Evolutionary conservation across 192 early-diverging fungal genomes (phyloP), one percentile per base, ranked within the genome.

Genomic region (Mycoemilia scoparia): DNA sequence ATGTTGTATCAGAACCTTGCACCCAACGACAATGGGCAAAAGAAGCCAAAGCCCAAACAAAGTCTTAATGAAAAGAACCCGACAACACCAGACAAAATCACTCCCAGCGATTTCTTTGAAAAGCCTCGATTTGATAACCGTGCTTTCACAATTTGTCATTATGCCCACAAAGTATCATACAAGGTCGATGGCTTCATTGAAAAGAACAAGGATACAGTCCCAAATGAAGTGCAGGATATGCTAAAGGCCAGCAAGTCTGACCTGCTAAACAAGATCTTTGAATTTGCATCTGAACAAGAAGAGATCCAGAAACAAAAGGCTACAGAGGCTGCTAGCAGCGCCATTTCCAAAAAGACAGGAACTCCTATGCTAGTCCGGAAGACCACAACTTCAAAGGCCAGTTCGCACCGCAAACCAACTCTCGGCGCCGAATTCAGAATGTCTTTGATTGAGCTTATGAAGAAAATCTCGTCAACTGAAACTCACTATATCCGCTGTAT

Each of bases 401-500:
- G 36, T 25, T 49, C 46, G 5, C 32, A 69, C 12, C 81, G 78
- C 46, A 90, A 85, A 49, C 80, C 81, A 2, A 95, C 93, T 4
- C 70, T 97, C 10, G 93, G 93, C n/a, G 75, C 88, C 7, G 90
- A 93, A 24, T 97, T 97, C 71, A 93, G 91, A 57, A 68, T 58
- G 22, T 93, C 89, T 10, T 64, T 97, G 35, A 82, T 89, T 14
- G 75, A 72, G 38, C 67, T 97, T 14, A 95, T 97, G 93, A 84
- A 82, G 26, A 97, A 89, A 4, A 85, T 97, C 45, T 75, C 79
- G 37, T 64, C 69, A 12, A 97, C 93, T 32, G 80, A 95, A 39
- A 80, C 79, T 31, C 84, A 89, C 51, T 97, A 97, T 49, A 97
- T 97, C 41, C 85, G 93, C 39, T 97, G 93, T 69, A 89, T 97